phyloP scores from a whole-genome alignment of 495 filamentous ascomycete species.

The Lasiosphaeria miniovina region DNA sequence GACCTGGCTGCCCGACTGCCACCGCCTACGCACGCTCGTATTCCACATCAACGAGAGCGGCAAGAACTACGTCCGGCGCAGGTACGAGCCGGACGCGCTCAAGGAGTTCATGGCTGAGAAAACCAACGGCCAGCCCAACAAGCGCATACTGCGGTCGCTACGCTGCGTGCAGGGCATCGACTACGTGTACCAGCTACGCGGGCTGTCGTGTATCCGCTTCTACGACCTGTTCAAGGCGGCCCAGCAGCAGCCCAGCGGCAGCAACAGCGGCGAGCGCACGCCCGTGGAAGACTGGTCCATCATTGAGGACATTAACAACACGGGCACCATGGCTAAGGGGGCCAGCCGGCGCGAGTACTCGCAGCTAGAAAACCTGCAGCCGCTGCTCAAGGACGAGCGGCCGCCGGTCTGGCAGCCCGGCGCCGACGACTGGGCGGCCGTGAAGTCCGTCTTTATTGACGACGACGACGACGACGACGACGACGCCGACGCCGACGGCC shows the following conservation, averaged over 20 bases:
- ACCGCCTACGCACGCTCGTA: conserved; percentile 32
- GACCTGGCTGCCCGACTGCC: conserved; percentile 25
- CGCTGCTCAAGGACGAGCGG: conserved; percentile 10
- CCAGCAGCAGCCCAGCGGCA: background rate
- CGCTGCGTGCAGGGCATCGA: conserved; percentile 40
- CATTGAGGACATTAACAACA: conserved; percentile 30
- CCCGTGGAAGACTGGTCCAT: conserved; percentile 34
- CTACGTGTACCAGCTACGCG: conserved; percentile 36
- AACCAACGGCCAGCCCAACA: conserved; percentile 34
- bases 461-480: background rate
- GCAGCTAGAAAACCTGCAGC: conserved; percentile 26
- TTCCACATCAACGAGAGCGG: conserved; percentile 36
- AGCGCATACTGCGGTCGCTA: conserved; percentile 28
- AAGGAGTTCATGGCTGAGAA: conserved; percentile 20
- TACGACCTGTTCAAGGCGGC: conserved; percentile 27
- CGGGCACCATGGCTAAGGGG: conserved; percentile 17
- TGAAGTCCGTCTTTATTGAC: conserved; percentile 27
- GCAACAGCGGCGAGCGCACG: conserved; percentile 3
- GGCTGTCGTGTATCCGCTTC: conserved; percentile 33
- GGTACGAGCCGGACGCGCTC: conserved; percentile 20
- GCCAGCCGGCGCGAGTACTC: conserved; percentile 4
- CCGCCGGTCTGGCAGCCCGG: conserved; percentile 21
- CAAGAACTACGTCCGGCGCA: conserved; percentile 21
- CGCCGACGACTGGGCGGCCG: conserved; percentile 17
- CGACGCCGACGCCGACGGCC: conserved; percentile 1